Evolutionary conservation across 176 grass and related monocot genomes (phyloP).

Genomic region (Eleusine coracana): DNA sequence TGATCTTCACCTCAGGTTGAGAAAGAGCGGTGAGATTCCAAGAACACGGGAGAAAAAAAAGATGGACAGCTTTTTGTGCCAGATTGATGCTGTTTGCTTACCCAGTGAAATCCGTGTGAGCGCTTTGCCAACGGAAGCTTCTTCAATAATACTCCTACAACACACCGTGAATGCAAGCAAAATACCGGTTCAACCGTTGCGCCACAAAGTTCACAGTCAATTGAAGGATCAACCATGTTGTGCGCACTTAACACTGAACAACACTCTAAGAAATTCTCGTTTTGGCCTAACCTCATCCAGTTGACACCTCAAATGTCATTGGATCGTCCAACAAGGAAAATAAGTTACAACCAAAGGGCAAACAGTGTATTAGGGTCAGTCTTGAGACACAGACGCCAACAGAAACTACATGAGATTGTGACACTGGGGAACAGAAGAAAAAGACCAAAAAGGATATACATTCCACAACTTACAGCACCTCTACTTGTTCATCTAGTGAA

Average conservation of each 20-base stretch:
- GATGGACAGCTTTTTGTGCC: no score
- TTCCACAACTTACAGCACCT: constrained; percentile 4
- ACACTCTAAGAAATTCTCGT: neutral
- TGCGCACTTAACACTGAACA: neutral
- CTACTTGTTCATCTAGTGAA: constrained; percentile 61
- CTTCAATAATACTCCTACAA: neutral
- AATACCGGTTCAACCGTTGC: neutral
- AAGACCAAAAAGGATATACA: constrained; percentile 22
- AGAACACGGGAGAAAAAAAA: no score
- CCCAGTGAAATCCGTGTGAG: no score
- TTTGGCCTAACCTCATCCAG: neutral
- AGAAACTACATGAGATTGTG: neutral
- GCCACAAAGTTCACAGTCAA: neutral
- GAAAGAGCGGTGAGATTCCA: no score
- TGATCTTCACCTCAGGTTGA: no score
- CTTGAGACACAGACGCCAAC: neutral
- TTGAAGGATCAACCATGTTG: neutral
- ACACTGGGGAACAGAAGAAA: neutral
- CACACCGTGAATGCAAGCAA: neutral
- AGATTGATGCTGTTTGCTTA: no score
- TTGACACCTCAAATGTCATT: neutral
- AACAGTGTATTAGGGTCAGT: neutral
- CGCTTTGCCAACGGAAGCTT: no score
- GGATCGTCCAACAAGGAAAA: neutral
- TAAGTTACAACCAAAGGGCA: constrained; percentile 1